Evolutionary conservation across 2,329 filamentous ascomycete genomes (phyloP).

Genomic region (Ophiostoma ulmi): DNA sequence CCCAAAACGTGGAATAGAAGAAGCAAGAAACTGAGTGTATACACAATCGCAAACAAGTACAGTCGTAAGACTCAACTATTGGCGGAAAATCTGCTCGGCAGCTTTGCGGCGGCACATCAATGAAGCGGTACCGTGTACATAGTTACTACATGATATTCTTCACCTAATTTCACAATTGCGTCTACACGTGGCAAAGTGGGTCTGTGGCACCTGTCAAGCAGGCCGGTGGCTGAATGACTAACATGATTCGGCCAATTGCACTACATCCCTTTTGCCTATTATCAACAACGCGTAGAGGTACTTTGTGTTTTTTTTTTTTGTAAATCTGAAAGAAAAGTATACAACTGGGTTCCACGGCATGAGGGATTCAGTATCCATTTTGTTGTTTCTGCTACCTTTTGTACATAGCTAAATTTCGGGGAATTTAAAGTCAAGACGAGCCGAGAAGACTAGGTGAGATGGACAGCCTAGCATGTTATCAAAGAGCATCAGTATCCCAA

Average conservation of each 20-base stretch:
- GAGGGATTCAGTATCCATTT: neutral
- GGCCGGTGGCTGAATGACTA: neutral
- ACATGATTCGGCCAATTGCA: conserved; percentile 9
- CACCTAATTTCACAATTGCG: neutral
- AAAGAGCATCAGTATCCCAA: neutral
- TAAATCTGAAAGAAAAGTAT: neutral
- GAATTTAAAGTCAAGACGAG: neutral
- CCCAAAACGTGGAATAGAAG: neutral
- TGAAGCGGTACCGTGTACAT: neutral
- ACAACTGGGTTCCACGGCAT: neutral
- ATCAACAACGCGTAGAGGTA: neutral
- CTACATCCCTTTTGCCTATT: conserved; percentile 10
- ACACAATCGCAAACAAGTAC: neutral
- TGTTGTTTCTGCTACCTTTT: neutral
- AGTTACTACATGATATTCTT: neutral
- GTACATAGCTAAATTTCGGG: neutral
- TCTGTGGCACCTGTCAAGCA: conserved; percentile 8
- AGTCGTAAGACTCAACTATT: neutral
- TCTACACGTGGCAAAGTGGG: conserved; percentile 5
- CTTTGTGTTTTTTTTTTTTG: neutral
- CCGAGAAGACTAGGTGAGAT: neutral
- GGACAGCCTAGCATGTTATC: neutral
- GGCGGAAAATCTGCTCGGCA: neutral
- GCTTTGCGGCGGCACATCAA: neutral
- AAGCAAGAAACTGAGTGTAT: neutral